Evolutionary conservation across 345 rosid genomes (phyloP), one percentile per base, ranked within the genome.

Genomic region (Pseudoturritis turrita): DNA sequence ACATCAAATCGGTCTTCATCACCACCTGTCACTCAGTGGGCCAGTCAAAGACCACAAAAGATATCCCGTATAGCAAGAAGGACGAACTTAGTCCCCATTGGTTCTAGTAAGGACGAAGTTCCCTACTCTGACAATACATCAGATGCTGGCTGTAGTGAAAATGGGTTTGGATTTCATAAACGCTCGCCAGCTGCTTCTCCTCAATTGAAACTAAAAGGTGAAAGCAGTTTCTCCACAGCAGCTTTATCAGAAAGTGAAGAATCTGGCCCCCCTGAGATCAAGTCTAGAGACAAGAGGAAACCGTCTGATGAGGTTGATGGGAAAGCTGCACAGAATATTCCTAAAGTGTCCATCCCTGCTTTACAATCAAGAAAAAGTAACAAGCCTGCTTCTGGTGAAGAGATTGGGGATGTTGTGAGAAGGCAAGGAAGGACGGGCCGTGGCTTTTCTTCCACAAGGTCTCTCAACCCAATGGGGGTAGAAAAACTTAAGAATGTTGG

Each of bases 221-320:
- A 95, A n/a, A 76, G 83, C 64, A 74, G 84, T 53, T 79, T 86
- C 68, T 81, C 96, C 49, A 76, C 92, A 11, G 77, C 90, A 61
- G 83, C 84, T 35, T 83, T 91, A 79, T 89, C 97, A 35, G 99
- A 95, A 83, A 90, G 96, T 75, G 99, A 95, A 80, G 99, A 95
- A 62, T 81, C 93, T 56, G 96, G 86, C 5, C 76, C 87, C 65
- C 78, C 96, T 79, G 96, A 88, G 72, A 84, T 82, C 57, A 89
- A 85, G 81, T 86, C 87, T 47, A 88, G 80, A 74, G 93, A 84
- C 65, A 95, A 83, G 77, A 83, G 80, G 15, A 89, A 83, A 81
- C 84, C 78, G 54, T 84, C 82, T 45, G 96, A 89, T 79, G 96
- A 91, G 47, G 63, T 86, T 59, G 91, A 95, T 80, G 87, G 88